Percentiles rank a stretch among this genome's conserved stretches.
These are phyloP conservation scores for Metarhizium humberi DNA, from an alignment of 2,329 filamentous ascomycete genomes.

Conservation along the genomic window DNA sequence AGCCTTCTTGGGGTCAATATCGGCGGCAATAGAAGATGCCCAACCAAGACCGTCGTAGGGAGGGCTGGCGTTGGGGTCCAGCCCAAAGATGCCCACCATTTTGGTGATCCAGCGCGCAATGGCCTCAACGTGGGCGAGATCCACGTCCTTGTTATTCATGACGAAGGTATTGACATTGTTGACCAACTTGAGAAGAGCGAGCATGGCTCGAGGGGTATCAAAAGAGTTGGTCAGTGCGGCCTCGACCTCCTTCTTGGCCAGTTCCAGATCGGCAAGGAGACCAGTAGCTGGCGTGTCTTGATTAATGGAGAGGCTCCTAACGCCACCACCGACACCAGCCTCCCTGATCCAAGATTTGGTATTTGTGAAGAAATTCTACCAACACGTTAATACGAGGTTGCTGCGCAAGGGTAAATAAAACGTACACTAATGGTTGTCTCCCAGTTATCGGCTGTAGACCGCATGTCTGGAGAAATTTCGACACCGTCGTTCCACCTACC, in stretches of 20 bases:
- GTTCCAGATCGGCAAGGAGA: slow-evolving; percentile 34
- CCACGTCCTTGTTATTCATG: slow-evolving; percentile 34
- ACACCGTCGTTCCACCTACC: slow-evolving; percentile 86
- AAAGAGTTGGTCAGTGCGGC: slow-evolving; percentile 72
- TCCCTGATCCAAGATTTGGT: slow-evolving; percentile 45
- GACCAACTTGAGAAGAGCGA: slow-evolving; percentile 67
- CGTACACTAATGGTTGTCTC: slow-evolving; percentile 64
- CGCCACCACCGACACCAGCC: slow-evolving; percentile 22
- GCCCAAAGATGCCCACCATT: slow-evolving; percentile 75
- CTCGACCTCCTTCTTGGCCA: slow-evolving; percentile 45
- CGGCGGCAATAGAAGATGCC: slow-evolving; percentile 31
- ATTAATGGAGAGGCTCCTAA: slow-evolving; percentile 30
- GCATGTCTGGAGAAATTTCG: slow-evolving; percentile 79
- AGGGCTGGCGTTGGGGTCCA: slow-evolving; percentile 52
- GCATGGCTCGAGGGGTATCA: slow-evolving; percentile 74
- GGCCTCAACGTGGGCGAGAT: slow-evolving; percentile 38
- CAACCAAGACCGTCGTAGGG: slow-evolving; percentile 50
- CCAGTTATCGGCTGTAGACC: slow-evolving; percentile 66
- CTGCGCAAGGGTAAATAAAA: neutral
- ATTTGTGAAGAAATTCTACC: slow-evolving; percentile 49
- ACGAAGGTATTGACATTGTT: slow-evolving; percentile 62
- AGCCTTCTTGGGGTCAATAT: slow-evolving; percentile 34
- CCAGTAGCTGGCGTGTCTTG: slow-evolving; percentile 21
- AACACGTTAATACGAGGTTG: slow-evolving; percentile 9
- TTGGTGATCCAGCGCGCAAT: slow-evolving; percentile 73